Conservation (phyloP, 495 filamentous ascomycete species). For the Podospora pseudoanserina region DNA sequence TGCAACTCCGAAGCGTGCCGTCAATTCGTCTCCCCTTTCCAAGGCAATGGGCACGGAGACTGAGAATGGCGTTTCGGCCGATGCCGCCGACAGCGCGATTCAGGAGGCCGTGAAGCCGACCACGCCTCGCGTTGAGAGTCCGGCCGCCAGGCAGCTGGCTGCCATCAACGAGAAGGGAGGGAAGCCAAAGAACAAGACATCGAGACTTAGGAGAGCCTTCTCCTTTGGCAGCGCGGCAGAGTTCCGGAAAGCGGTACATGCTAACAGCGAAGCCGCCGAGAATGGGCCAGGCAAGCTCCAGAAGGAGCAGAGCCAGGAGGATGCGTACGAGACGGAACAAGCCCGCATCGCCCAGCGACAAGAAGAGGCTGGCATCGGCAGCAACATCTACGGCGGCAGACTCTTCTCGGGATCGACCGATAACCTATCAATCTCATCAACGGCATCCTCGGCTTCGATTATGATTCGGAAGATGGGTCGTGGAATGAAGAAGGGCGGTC, state of each 20-base stretch:
- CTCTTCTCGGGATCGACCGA: constrained; percentile 91
- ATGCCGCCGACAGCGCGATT: constrained; percentile 29
- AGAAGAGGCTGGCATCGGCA: constrained; percentile 85
- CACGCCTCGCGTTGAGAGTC: constrained; percentile 49
- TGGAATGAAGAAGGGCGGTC: constrained; percentile 87
- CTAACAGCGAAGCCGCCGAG: constrained; percentile 41
- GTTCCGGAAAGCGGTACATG: constrained; percentile 72
- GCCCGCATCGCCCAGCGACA: constrained; percentile 87
- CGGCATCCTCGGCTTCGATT: constrained; percentile 93
- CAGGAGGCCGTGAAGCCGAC: constrained; percentile 34
- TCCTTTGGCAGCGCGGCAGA: constrained; percentile 97
- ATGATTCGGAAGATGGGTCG: constrained; percentile 99
- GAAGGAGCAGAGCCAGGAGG: constrained; percentile 71
- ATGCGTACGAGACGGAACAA: constrained; percentile 66
- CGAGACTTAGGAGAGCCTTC: constrained; percentile 85
- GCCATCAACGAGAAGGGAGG: constrained; percentile 72
- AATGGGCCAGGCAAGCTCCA: constrained; percentile 60
- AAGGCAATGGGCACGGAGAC: constrained; percentile 58
- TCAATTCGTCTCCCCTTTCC: constrained; percentile 82
- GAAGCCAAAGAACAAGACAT: constrained; percentile 74
- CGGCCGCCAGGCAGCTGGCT: constrained; percentile 74
- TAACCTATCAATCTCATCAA: constrained; percentile 95
- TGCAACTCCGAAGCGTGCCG: constrained; percentile 55
- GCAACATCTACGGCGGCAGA: constrained; percentile 89
- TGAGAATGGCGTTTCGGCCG: constrained; percentile 30